Percentiles rank a stretch among this genome's conserved stretches.
phyloP scores from a whole-genome alignment of 768 basidiomycete genomes.

The Russula sp. region DNA sequence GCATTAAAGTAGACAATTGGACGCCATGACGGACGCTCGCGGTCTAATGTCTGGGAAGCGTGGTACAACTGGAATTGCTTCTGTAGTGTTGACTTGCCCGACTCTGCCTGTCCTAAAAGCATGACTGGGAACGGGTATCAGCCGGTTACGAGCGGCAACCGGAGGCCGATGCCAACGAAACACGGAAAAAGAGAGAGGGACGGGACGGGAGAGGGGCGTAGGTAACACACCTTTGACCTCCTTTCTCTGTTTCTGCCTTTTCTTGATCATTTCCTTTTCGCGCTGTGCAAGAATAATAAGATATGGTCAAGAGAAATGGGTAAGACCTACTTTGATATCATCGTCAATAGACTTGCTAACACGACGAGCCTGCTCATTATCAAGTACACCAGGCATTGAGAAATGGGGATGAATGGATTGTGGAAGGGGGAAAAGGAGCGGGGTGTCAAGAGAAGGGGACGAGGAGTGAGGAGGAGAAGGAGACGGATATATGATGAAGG shows the following conservation, averaged over 20 bases:
- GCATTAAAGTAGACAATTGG: constrained; percentile 44
- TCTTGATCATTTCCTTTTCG: constrained; percentile 45
- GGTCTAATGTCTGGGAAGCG: constrained; percentile 41
- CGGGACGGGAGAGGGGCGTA: background rate
- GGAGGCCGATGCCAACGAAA: background rate
- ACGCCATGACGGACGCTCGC: constrained; percentile 38
- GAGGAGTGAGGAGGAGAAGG: constrained; percentile 1
- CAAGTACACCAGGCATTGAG: constrained; percentile 21
- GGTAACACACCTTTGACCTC: constrained; percentile 48
- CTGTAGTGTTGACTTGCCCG: constrained; percentile 77
- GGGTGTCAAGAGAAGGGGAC: background rate
- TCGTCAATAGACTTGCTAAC: constrained; percentile 52
- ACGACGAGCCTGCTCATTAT: constrained; percentile 41
- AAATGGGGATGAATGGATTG: background rate
- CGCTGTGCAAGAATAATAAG: constrained; percentile 10
- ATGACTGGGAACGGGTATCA: constrained; percentile 41
- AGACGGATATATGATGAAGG: constrained; percentile 14
- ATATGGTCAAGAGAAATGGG: background rate
- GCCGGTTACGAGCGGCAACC: background rate
- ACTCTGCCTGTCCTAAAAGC: constrained; percentile 72
- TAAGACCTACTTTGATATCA: constrained; percentile 42
- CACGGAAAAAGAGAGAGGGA: background rate
- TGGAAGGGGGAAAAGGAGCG: background rate
- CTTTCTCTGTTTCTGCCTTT: constrained; percentile 40
- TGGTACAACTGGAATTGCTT: constrained; percentile 84